A percentile compares a stretch with the other conserved stretches of the same genome.
These are phyloP conservation scores for Microcyclospora pomicola DNA, from an alignment of 2,329 filamentous ascomycete species.

Conservation along the genomic window DNA sequence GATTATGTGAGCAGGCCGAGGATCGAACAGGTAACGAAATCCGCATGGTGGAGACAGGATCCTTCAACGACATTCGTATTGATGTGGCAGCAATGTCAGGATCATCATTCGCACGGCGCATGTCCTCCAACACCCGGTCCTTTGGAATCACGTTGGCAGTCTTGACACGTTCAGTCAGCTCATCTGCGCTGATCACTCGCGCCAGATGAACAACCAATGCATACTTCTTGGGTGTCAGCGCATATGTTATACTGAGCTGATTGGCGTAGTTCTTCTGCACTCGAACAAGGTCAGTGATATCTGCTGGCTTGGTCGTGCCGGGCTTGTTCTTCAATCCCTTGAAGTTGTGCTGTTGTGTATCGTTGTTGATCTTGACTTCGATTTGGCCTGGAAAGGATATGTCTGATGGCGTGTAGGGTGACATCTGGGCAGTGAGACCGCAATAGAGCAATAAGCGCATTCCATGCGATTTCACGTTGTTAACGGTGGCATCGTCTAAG, in stretches of 20 bases:
- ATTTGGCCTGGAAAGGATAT: conserved; percentile 85
- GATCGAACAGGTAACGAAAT: conserved; percentile 70
- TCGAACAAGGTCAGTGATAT: conserved; percentile 67
- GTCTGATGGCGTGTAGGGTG: conserved; percentile 47
- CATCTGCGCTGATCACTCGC: conserved; percentile 53
- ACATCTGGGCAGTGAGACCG: conserved; percentile 39
- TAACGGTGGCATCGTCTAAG: conserved; percentile 39
- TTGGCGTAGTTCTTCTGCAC: conserved; percentile 60
- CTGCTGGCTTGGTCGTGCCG: conserved; percentile 82
- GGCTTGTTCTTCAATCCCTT: conserved; percentile 93
- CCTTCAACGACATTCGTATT: conserved; percentile 79
- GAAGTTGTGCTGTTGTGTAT: conserved; percentile 82
- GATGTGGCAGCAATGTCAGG: conserved; percentile 82
- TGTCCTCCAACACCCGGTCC: conserved; percentile 66
- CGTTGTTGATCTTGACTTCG: conserved; percentile 78
- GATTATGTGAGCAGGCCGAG: conserved; percentile 68
- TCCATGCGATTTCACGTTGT: conserved; percentile 46
- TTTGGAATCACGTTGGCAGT: conserved; percentile 61
- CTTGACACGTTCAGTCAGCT: conserved; percentile 55
- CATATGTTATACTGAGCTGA: conserved; percentile 74
- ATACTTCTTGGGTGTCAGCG: conserved; percentile 63
- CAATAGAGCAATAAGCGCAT: conserved; percentile 75
- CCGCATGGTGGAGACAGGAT: conserved; percentile 75
- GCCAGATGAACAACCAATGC: conserved; percentile 60
- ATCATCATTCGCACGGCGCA: conserved; percentile 60